Percentiles rank a stretch among this genome's conserved stretches.
Evolutionary conservation across 192 early-diverging fungal species (phyloP).

Genomic region (Dispira simplex): DNA sequence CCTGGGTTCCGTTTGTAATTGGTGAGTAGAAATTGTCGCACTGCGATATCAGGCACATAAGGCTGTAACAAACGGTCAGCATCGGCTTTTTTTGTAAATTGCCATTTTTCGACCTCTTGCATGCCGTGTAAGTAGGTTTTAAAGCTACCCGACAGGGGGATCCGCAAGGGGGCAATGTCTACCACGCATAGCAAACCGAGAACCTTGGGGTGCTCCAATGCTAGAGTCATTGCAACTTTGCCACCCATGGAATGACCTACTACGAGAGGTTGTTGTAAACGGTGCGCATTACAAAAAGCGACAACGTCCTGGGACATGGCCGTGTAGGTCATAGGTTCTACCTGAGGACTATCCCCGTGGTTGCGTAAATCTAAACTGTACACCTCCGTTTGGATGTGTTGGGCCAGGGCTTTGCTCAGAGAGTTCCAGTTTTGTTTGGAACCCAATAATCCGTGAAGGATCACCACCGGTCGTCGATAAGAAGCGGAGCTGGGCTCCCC

Average conservation of each 20-base stretch:
- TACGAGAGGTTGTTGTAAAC: conserved; percentile 30
- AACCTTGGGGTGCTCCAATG: conserved; percentile 28
- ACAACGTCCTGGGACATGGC: conserved; percentile 67
- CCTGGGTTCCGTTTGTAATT: conserved; percentile 55
- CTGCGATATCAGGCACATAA: conserved; percentile 29
- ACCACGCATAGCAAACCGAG: conserved; percentile 47
- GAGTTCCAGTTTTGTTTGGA: conserved; percentile 90
- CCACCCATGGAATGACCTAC: conserved; percentile 91
- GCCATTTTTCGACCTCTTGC: conserved; percentile 32
- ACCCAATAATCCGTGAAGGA: conserved; percentile 87
- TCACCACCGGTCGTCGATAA: conserved; percentile 32
- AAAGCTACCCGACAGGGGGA: conserved; percentile 37
- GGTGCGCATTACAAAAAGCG: conserved; percentile 44
- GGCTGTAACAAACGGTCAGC: conserved; percentile 41
- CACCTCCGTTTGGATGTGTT: conserved; percentile 41
- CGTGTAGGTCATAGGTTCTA: conserved; percentile 41
- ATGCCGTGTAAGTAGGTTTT: conserved; percentile 35
- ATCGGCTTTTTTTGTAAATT: conserved; percentile 33
- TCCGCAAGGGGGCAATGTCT: conserved; percentile 45
- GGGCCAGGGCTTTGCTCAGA: conserved; percentile 54
- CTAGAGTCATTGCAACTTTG: conserved; percentile 58
- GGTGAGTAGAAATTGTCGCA: conserved; percentile 78
- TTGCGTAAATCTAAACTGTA: conserved; percentile 79
- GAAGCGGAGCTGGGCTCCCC: no score
- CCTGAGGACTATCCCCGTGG: conserved; percentile 82